Evolutionary conservation across 1,139 yeast species (phyloP).

Genomic region (Tardiomyces digboiensis): DNA sequence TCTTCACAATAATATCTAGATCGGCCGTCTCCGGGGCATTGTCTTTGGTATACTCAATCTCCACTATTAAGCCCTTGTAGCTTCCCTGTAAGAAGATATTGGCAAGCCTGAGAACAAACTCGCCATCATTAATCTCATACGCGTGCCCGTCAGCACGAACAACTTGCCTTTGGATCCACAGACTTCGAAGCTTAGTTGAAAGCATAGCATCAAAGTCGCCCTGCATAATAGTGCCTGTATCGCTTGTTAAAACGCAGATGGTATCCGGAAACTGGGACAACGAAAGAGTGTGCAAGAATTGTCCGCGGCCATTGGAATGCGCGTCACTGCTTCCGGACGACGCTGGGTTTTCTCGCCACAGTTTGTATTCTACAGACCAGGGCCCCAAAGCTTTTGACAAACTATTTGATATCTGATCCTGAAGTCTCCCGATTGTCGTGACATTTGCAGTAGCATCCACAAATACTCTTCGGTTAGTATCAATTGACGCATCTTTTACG

Average conservation of each 20-base stretch:
- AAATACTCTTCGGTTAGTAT: background rate
- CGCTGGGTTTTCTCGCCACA: slow-evolving; percentile 48
- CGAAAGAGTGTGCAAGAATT: slow-evolving; percentile 47
- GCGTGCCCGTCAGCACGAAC: slow-evolving; percentile 68
- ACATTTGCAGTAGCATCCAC: background rate
- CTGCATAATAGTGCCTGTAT: slow-evolving; percentile 19
- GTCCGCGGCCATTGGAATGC: slow-evolving; percentile 29
- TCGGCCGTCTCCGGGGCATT: background rate
- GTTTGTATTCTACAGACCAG: slow-evolving; percentile 57
- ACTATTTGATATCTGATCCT: slow-evolving; percentile 56
- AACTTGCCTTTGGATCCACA: slow-evolving; percentile 67
- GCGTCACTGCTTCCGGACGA: slow-evolving; percentile 28
- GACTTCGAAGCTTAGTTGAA: slow-evolving; percentile 50
- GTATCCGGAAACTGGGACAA: slow-evolving; percentile 45
- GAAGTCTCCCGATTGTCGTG: slow-evolving; percentile 54
- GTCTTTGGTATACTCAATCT: slow-evolving; percentile 14
- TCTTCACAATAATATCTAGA: background rate
- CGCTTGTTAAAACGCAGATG: slow-evolving; percentile 45
- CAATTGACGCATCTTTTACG: no score
- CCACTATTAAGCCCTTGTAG: slow-evolving; percentile 61
- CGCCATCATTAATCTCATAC: slow-evolving; percentile 32
- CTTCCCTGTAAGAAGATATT: slow-evolving; percentile 68
- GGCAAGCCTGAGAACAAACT: slow-evolving; percentile 43
- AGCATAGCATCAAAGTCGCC: slow-evolving; percentile 24
- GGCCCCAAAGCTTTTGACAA: slow-evolving; percentile 49